Base-by-base conservation (phyloP, 2,329 filamentous ascomycete genomes). In the Parasarocladium wereldwijsianum region DNA sequence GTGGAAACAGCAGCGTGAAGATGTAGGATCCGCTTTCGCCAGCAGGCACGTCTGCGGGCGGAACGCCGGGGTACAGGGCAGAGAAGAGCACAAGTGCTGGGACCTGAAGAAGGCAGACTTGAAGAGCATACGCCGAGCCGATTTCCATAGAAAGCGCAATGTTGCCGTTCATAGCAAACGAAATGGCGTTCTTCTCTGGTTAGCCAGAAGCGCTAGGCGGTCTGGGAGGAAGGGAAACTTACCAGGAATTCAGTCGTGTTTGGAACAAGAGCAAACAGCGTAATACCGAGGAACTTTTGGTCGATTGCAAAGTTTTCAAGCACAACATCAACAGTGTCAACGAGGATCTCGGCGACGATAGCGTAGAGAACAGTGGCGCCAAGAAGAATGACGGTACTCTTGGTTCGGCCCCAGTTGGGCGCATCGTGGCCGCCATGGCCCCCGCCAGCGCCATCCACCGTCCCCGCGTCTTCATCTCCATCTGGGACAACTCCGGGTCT, bases 111-210 rank as follows among this genome's bases (percentile, higher is more conserved):
- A 98, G 66, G 49, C 87, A 94, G 29, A 98, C 90, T 54, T 98
- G 90, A 24, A 98, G 64, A 2, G 90, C 90, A 48, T 98, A 98
- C 3, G 87, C 87, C 1, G 86, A 94, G 41, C 90, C 90, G 42
- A 98, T 98, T 49, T 98, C 90, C 90, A 98, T 98, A 21, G 85
- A 94, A 12, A 98, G 62, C 0, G 90, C 90, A 52, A 98, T 96
- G 52, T 98, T 98, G 36, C 90, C 90, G 47, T 98, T 96, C 87
- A 98, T 98, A 32, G 90, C 90, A 51, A 98, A 98, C 1, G 86
- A 94, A 35, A 98, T 98, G 50, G 87, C 90, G 54, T 98, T 98
- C 76, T 85, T 17, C 5, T 24, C 34, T 41, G 34, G 38, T 37
- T 26, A 29, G 18, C 17, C 17, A 33, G 11, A 19, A 11, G 16